Conservation (phyloP, 345 rosid species). For the Bruguiera sexangula region DNA sequence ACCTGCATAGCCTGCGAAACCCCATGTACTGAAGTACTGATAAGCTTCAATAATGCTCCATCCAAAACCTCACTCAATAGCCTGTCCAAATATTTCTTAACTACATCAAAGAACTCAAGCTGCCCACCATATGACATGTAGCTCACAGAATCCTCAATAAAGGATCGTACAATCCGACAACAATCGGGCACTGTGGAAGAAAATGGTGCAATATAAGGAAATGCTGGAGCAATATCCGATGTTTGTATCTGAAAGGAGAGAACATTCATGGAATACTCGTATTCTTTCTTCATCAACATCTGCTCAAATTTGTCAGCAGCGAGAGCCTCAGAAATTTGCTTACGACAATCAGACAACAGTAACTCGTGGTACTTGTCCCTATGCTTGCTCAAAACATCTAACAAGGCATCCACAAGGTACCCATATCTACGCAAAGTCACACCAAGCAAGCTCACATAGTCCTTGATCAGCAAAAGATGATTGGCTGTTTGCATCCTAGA, state of each 20-base stretch:
- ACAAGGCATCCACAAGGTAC: constrained; percentile 76
- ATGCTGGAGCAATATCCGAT: constrained; percentile 81
- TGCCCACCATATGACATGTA: constrained; percentile 96
- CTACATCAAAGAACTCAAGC: constrained; percentile 86
- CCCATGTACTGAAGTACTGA: constrained; percentile 70
- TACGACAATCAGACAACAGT: constrained; percentile 86
- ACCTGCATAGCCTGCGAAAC: constrained; percentile 97
- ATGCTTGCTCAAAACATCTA: constrained; percentile 90
- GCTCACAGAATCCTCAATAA: constrained; percentile 93
- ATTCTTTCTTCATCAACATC: constrained; percentile 97
- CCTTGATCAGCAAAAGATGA: constrained; percentile 89
- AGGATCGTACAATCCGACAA: constrained; percentile 90
- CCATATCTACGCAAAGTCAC: constrained; percentile 88
- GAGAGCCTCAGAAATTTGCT: constrained; percentile 85
- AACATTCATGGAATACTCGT: constrained; percentile 95
- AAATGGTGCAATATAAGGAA: constrained; percentile 90
- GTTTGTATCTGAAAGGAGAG: constrained; percentile 94
- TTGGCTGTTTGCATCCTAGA: constrained; percentile 98
- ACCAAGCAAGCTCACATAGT: constrained; percentile 92
- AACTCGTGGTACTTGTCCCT: constrained; percentile 93
- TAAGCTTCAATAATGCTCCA: constrained; percentile 76
- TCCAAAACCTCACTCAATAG: constrained; percentile 82
- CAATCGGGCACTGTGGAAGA: constrained; percentile 94
- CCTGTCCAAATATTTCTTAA: constrained; percentile 88
- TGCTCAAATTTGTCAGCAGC: constrained; percentile 97